Evolutionary conservation across 257 asterid genomes (phyloP).

Genomic region (Ligustrum vulgare): DNA sequence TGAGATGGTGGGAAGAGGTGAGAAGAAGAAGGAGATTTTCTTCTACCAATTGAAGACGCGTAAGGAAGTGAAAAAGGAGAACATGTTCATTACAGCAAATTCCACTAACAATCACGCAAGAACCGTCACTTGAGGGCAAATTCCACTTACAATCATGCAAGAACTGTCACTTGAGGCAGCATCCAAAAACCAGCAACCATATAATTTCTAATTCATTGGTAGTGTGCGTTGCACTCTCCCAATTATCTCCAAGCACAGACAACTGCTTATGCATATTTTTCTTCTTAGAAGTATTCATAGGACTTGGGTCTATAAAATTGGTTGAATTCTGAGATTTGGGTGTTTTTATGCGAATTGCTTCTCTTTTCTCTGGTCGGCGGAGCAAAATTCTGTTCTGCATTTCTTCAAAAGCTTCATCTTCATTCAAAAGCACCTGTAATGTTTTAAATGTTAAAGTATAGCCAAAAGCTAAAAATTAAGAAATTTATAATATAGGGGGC

Average conservation of each 20-base stretch:
- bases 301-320: slow-evolving; percentile 79
- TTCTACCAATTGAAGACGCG: no score
- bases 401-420: slow-evolving; percentile 72
- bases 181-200: background rate
- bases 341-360: slow-evolving; percentile 70
- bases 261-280: slow-evolving; percentile 30
- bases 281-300: slow-evolving; percentile 51
- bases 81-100: no score
- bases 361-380: slow-evolving; percentile 55
- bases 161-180: background rate
- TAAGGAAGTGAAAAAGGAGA: no score
- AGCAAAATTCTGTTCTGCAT: slow-evolving; percentile 62
- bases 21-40: no score
- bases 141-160: slow-evolving; percentile 3
- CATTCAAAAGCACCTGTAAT: slow-evolving; percentile 77
- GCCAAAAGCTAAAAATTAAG: background rate
- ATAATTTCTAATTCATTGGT: slow-evolving; percentile 38
- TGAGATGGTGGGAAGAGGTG: no score
- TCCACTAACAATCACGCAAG: no score
- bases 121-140: no score
- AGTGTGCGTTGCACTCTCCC: slow-evolving; percentile 86
- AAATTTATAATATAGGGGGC: background rate
- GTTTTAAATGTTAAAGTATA: background rate
- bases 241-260: slow-evolving; percentile 85
- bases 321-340: slow-evolving; percentile 70